Conservation (phyloP, 345 rosid species). For the Hibiscus tridactylites region DNA sequence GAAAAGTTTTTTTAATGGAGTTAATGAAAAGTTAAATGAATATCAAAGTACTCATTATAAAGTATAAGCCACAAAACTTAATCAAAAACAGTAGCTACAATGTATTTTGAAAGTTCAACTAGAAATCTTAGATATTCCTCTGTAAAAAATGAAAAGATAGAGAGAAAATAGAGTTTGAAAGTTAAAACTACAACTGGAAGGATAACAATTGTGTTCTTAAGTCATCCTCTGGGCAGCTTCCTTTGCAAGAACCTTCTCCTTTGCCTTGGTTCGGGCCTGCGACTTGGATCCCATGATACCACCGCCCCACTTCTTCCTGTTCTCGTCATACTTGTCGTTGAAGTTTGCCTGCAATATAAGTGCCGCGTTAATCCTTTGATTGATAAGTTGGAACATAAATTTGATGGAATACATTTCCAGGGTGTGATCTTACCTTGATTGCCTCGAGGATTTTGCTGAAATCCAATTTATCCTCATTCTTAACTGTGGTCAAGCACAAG, state of each 20-base stretch:
- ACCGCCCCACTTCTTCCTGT: constrained; percentile 81
- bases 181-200: background rate
- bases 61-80: background rate
- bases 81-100: background rate
- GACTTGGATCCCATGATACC: constrained; percentile 81
- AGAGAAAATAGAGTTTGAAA: too few relatives aligned
- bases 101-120: background rate
- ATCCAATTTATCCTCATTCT: constrained; percentile 73
- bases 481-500: constrained; percentile 57
- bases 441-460: constrained; percentile 73
- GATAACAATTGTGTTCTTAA: constrained; percentile 8
- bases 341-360: constrained; percentile 44
- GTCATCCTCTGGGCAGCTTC: constrained; percentile 66
- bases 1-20: too few relatives aligned
- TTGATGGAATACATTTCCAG: background rate
- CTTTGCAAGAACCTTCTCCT: constrained; percentile 57
- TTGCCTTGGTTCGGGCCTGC: constrained; percentile 65
- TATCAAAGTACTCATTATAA: too few relatives aligned
- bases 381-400: background rate
- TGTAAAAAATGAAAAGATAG: too few relatives aligned
- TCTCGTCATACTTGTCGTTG: constrained; percentile 70
- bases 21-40: too few relatives aligned
- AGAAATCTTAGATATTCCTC: background rate
- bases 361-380: background rate
- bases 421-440: constrained; percentile 41